Evolutionary conservation across 768 basidiomycete species (phyloP).

Genomic region (Boletus rubropictus): DNA sequence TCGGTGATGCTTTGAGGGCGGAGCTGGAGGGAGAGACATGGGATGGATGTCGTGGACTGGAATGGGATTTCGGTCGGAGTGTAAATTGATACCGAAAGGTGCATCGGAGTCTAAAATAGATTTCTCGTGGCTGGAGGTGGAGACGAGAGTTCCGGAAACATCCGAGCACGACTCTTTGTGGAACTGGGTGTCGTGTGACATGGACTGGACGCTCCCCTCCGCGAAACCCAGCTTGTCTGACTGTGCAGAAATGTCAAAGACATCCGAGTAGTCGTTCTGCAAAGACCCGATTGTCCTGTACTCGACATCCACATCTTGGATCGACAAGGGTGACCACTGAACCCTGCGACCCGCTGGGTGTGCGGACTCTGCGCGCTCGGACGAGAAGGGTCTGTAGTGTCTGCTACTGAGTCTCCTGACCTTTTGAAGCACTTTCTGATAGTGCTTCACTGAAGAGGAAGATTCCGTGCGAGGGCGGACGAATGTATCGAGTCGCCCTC

Average conservation of each 20-base stretch:
- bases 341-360: not conserved
- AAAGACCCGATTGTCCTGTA: not conserved
- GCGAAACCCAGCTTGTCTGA: not conserved
- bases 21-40: constrained; percentile 2
- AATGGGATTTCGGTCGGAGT: constrained; percentile 11
- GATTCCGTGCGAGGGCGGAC: constrained; percentile 14
- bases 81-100: not conserved
- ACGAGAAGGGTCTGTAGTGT: constrained; percentile 19
- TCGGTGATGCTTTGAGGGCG: not conserved
- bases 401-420: not conserved
- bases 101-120: constrained; percentile 15
- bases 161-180: constrained; percentile 12
- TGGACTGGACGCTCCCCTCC: not conserved
- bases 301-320: not conserved
- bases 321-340: not conserved
- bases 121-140: not conserved
- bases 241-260: constrained; percentile 21
- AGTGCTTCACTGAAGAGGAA: constrained; percentile 1
- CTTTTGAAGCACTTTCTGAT: constrained; percentile 7
- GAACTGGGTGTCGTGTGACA: not conserved
- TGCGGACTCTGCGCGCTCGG: not conserved
- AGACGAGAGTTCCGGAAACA: constrained; percentile 19
- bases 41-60: not conserved
- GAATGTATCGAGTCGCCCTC: constrained; percentile 9
- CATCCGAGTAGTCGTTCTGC: constrained; percentile 8